Percentiles rank a stretch among this genome's conserved stretches.
Conservation (phyloP, 441 rosid genomes). For the Euphorbia schlechtendalii region DNA sequence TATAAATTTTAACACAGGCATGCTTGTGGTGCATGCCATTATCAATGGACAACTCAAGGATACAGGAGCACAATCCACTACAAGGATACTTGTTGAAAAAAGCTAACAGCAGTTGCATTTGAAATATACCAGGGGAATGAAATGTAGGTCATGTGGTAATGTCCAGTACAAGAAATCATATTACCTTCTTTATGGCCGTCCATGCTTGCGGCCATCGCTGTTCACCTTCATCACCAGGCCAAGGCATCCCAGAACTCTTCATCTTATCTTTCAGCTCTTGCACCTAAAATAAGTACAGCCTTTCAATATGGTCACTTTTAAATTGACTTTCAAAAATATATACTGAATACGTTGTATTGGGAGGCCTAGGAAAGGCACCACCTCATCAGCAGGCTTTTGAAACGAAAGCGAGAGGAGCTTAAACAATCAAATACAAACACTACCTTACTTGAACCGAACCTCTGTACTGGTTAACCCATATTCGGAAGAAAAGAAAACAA, state of each 20-base stretch:
- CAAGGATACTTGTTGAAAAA: background rate
- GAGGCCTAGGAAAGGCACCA: background rate
- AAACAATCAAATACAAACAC: background rate
- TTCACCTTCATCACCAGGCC: constrained; percentile 98
- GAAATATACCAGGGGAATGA: background rate
- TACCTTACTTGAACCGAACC: background rate
- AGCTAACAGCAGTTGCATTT: background rate
- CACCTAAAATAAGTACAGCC: constrained; percentile 43
- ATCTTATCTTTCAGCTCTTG: constrained; percentile 76
- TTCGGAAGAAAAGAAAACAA: background rate
- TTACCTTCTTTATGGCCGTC: constrained; percentile 92
- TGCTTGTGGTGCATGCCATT: background rate
- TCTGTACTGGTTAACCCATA: background rate
- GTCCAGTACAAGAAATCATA: constrained; percentile 4
- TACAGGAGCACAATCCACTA: background rate
- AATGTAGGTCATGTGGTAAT: background rate
- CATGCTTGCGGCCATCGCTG: constrained; percentile 92
- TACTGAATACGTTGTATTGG: too few species aligned
- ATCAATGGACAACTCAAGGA: background rate
- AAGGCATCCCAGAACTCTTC: constrained; percentile 86
- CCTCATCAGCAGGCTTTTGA: constrained; percentile 8
- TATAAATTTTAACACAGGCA: background rate
- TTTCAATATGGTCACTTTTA: constrained; percentile 9
- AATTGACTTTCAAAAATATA: background rate
- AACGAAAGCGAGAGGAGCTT: constrained; percentile 7